phyloP scores from a whole-genome alignment of 805 yeast species.

The Blastobotrys parvus region DNA sequence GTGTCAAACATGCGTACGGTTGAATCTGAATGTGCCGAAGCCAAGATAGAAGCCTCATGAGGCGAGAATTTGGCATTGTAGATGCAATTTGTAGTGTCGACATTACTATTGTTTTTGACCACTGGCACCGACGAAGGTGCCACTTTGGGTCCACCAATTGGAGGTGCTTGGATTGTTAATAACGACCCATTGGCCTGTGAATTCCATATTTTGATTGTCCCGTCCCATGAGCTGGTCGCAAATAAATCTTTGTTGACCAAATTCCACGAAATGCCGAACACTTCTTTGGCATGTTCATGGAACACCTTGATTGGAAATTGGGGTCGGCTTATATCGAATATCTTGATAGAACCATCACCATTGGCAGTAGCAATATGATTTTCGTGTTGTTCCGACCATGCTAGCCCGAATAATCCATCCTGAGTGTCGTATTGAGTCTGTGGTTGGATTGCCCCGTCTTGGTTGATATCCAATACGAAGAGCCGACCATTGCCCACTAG shows the following conservation, averaged over 20 bases:
- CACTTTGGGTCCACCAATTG: constrained; percentile 14
- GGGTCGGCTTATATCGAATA: constrained; percentile 57
- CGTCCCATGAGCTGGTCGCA: constrained; percentile 88
- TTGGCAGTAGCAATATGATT: constrained; percentile 75
- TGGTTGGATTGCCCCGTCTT: constrained; percentile 46
- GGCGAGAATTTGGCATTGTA: constrained; percentile 80
- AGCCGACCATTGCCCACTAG: constrained; percentile 89
- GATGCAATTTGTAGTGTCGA: constrained; percentile 44
- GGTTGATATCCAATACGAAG: constrained; percentile 57
- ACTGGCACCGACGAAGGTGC: constrained; percentile 13
- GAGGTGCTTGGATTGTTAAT: constrained; percentile 10
- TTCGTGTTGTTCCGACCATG: constrained; percentile 89
- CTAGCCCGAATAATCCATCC: constrained; percentile 79
- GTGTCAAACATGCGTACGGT: constrained; percentile 76
- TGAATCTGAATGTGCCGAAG: constrained; percentile 69
- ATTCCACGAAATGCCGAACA: constrained; percentile 68
- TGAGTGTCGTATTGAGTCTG: constrained; percentile 64
- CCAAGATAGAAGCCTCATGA: constrained; percentile 61
- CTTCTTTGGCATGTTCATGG: constrained; percentile 71
- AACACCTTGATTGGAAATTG: constrained; percentile 23
- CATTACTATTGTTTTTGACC: constrained; percentile 23
- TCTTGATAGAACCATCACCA: constrained; percentile 83
- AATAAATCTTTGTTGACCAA: constrained; percentile 58
- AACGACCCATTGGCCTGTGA: constrained; percentile 16
- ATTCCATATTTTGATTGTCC: constrained; percentile 52